A percentile compares a stretch with the other conserved stretches of the same genome.
Evolutionary conservation across 805 yeast species (phyloP).

Genomic region (Kazachstania viticola): DNA sequence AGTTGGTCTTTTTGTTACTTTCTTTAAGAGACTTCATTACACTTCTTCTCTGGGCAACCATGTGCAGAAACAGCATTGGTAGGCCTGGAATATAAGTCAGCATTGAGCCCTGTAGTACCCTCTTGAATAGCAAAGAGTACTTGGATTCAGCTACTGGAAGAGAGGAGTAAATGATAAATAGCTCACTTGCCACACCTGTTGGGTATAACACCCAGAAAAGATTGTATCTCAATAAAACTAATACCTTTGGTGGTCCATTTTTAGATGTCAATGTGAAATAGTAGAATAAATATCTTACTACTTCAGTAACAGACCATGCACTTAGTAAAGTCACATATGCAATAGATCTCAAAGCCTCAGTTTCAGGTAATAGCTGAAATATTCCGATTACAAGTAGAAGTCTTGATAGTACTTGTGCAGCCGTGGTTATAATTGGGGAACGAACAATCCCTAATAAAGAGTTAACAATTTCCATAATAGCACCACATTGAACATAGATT

Average conservation of each 20-base stretch:
- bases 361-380: constrained; percentile 67
- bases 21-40: constrained; percentile 38
- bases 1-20: constrained; percentile 1
- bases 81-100: constrained; percentile 76
- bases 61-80: constrained; percentile 72
- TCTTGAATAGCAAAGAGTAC: constrained; percentile 41
- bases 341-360: constrained; percentile 32
- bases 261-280: constrained; percentile 17
- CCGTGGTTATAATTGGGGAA: constrained; percentile 76
- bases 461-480: constrained; percentile 71
- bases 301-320: constrained; percentile 94
- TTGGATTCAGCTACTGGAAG: constrained; percentile 52
- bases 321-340: constrained; percentile 56
- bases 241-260: constrained; percentile 45
- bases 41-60: constrained; percentile 80
- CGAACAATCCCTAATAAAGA: constrained; percentile 70
- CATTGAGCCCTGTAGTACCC: constrained; percentile 45
- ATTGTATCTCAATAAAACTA: constrained; percentile 72
- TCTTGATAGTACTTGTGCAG: constrained; percentile 80
- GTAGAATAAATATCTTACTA: constrained; percentile 80
- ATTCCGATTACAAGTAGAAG: constrained; percentile 75
- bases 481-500: constrained; percentile 63
- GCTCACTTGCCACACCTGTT: constrained; percentile 81
- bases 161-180: constrained; percentile 55
- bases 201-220: constrained; percentile 79